Base-by-base conservation (phyloP, 1,284 basidiomycete genomes). In the Malassezia caprae region DNA sequence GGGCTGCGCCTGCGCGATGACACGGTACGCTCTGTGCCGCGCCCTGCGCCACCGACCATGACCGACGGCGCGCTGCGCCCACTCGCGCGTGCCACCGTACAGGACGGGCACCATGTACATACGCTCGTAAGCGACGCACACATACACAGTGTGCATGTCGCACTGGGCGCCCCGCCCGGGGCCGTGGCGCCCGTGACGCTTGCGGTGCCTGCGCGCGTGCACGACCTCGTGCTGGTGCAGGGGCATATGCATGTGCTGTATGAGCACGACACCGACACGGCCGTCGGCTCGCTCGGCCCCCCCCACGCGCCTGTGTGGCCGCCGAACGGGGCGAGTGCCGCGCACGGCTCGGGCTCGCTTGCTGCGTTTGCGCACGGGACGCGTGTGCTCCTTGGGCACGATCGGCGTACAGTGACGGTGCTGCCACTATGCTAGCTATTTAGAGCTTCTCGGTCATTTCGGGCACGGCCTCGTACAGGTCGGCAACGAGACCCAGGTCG, bases 401-500 rank as follows among this genome's bases (percentile, higher is more conserved):
- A 52, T 37, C 31, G 23, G 32, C 51, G 41, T 13, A 46, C 51
- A 10, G 15, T 52, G 5, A 37, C 44, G 21, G 31, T 32, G 17
- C 21, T 46, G 15, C 23, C 15, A 11, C 21, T 23, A 23, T 3
- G 19, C 11, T 51, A 19, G 41, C 17, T 26, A 32, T 34, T 37
- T 48, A 31, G 44, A 57, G 49, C 50, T 57, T 57, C 49, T 52
- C 55, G 8, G 44, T 59, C n/a, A 74, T 56, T 63, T 73, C 71
- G n/a, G 73, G 73, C 15, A 75, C 73, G 13, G 73, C 73, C 40
- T 75, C 68, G 57, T 71, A 70, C 21, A 72, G 53, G 65, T 76
- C 76, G 3, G 76, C 93, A 3, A 96, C 91, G 21, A 98, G 82
- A 5, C 94, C 94, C 17, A 87, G 82, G 76, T 99, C 94, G 32